Conservation (phyloP, 441 rosid species). For the Capsella rubella region DNA sequence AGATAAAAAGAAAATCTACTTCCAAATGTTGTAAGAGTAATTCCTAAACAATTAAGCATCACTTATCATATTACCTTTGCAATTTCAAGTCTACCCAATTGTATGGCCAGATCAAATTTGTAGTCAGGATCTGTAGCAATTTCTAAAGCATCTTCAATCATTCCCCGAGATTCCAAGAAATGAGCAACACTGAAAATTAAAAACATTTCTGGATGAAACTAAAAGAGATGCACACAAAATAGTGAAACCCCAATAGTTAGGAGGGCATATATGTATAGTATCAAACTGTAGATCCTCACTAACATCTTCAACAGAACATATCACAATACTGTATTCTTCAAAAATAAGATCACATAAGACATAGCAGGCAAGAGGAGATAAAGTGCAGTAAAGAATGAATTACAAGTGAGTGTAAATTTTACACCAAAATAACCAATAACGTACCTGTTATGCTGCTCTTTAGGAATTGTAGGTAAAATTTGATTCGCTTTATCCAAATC, state of each 20-base stretch:
- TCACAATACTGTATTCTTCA: conserved; percentile 2
- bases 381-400: conserved; percentile 21
- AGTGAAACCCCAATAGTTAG: not conserved
- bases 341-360: conserved; percentile 5
- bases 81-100: conserved; percentile 85
- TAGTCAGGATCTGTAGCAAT: conserved; percentile 97
- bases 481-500: conserved; percentile 88
- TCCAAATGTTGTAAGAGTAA: not conserved
- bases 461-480: conserved; percentile 91
- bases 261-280: not conserved
- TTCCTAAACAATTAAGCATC: not conserved
- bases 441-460: conserved; percentile 94
- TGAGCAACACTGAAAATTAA: conserved; percentile 78
- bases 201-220: conserved; percentile 36
- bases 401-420: not conserved
- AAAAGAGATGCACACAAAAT: conserved; percentile 26
- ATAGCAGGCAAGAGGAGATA: conserved; percentile 19
- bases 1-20: not conserved
- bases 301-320: conserved; percentile 7
- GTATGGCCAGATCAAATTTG: conserved; percentile 94
- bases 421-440: conserved; percentile 19
- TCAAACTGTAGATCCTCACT: conserved; percentile 12
- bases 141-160: conserved; percentile 94
- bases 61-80: conserved; percentile 68
- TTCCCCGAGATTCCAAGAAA: conserved; percentile 96